Percentiles rank a stretch among this genome's conserved stretches.
Conservation (phyloP, 495 filamentous ascomycete species). For the Tuber melanosporum region DNA sequence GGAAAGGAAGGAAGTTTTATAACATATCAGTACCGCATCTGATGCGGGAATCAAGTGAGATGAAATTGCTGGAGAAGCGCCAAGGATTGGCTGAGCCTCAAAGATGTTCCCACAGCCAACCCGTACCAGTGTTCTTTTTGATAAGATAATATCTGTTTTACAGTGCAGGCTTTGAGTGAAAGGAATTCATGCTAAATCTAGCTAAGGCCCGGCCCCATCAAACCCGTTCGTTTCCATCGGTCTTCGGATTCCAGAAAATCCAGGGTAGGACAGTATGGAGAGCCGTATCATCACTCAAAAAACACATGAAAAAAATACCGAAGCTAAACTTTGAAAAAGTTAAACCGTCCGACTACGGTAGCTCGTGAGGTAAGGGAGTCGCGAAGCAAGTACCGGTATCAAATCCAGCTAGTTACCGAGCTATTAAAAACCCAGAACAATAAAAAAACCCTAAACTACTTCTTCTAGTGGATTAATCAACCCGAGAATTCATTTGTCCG, state of each 20-base stretch:
- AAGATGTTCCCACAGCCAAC: neutral
- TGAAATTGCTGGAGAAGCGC: neutral
- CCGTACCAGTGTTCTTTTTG: neutral
- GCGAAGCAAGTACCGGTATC: neutral
- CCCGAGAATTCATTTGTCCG: neutral
- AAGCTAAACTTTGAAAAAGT: neutral
- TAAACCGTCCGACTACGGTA: neutral
- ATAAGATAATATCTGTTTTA: neutral
- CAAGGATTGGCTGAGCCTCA: neutral
- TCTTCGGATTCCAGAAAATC: neutral
- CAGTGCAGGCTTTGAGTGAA: neutral
- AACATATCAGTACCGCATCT: neutral
- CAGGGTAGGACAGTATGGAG: neutral
- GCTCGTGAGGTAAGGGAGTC: neutral
- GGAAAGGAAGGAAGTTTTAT: neutral
- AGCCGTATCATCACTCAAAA: neutral
- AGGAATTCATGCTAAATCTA: neutral
- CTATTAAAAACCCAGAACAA: constrained; percentile 2
- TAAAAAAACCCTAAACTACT: neutral
- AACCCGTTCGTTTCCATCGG: neutral
- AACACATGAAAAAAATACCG: neutral
- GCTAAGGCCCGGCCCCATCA: neutral
- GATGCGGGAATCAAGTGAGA: neutral
- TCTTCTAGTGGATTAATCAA: neutral
- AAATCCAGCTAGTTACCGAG: neutral